phyloP scores from a whole-genome alignment of 306 rosid genomes.

The Pyrus pyrifolia region DNA sequence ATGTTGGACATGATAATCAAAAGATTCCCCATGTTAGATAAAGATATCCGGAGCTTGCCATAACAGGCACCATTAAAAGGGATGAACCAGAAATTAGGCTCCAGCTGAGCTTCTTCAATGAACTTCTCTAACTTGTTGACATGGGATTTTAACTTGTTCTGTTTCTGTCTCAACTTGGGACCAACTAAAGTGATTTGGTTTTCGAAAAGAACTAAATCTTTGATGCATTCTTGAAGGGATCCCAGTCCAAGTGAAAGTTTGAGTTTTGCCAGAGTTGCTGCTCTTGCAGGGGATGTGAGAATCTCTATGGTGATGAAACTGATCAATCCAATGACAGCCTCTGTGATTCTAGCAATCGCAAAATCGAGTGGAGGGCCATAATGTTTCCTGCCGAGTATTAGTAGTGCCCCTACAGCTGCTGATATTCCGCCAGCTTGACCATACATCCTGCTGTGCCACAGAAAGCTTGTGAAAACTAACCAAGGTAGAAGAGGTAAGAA shows the following conservation, averaged over 20 bases:
- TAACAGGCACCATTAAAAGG: constrained; percentile 53
- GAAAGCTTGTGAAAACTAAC: constrained; percentile 51
- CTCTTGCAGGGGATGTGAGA: constrained; percentile 43
- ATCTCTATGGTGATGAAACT: constrained; percentile 47
- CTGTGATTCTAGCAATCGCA: constrained; percentile 55
- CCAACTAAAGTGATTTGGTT: constrained; percentile 11
- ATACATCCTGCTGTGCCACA: constrained; percentile 66
- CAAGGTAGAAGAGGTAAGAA: constrained; percentile 60
- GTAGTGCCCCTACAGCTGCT: constrained; percentile 55
- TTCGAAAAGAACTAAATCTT: constrained; percentile 5
- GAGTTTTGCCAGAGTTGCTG: constrained; percentile 55
- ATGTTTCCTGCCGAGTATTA: constrained; percentile 61
- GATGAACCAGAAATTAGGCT: constrained; percentile 75
- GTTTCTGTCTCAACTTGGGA: constrained; percentile 26
- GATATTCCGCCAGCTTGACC: constrained; percentile 75
- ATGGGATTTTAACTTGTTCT: constrained; percentile 30
- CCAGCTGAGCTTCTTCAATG: constrained; percentile 54
- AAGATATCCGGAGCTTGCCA: constrained; percentile 39
- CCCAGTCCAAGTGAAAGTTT: constrained; percentile 44
- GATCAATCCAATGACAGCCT: constrained; percentile 60
- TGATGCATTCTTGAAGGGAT: constrained; percentile 47
- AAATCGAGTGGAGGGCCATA: constrained; percentile 51
- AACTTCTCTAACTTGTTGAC: constrained; percentile 34
- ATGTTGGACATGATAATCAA: constrained; percentile 24
- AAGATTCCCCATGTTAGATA: constrained; percentile 41